Conservation (phyloP, 495 filamentous ascomycete genomes). For the Eremomyces bilateralis region DNA sequence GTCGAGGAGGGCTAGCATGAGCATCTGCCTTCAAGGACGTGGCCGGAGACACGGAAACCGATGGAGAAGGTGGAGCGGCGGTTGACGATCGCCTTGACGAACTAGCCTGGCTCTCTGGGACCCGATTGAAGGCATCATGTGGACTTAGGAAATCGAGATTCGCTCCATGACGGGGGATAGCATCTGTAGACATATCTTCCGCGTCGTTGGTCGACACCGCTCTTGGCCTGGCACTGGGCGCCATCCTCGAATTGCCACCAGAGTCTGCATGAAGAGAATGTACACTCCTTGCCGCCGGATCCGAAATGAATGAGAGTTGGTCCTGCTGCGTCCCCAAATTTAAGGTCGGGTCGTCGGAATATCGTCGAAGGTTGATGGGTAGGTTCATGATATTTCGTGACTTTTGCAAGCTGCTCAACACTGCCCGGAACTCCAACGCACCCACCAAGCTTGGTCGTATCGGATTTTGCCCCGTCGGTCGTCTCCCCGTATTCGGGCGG, state of each 20-base stretch:
- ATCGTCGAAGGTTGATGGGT: constrained; percentile 45
- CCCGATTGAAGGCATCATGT: no score
- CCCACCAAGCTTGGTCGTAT: constrained; percentile 88
- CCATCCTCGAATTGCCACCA: no score
- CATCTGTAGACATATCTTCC: constrained; percentile 10
- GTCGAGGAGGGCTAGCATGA: background rate
- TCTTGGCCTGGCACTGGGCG: no score
- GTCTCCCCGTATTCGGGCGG: constrained; percentile 36
- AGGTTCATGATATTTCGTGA: constrained; percentile 45
- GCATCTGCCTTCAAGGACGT: constrained; percentile 15
- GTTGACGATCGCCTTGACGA: background rate
- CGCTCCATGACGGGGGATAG: constrained; percentile 4
- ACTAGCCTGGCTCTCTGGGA: background rate
- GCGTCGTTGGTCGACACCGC: constrained; percentile 50
- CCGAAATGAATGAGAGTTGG: constrained; percentile 27
- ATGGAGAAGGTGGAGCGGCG: constrained; percentile 8
- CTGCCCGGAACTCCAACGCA: constrained; percentile 79
- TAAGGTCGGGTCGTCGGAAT: constrained; percentile 41
- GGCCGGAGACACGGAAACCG: constrained; percentile 17
- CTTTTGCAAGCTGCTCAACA: constrained; percentile 62
- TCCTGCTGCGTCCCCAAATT: constrained; percentile 25
- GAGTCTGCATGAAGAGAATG: no score
- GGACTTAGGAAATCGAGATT: constrained; percentile 13
- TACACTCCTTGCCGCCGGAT: constrained; percentile 21
- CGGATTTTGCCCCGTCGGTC: constrained; percentile 55